Evolutionary conservation across 176 grass and related monocot genomes (phyloP).

Genomic region (Zizania latifolia): DNA sequence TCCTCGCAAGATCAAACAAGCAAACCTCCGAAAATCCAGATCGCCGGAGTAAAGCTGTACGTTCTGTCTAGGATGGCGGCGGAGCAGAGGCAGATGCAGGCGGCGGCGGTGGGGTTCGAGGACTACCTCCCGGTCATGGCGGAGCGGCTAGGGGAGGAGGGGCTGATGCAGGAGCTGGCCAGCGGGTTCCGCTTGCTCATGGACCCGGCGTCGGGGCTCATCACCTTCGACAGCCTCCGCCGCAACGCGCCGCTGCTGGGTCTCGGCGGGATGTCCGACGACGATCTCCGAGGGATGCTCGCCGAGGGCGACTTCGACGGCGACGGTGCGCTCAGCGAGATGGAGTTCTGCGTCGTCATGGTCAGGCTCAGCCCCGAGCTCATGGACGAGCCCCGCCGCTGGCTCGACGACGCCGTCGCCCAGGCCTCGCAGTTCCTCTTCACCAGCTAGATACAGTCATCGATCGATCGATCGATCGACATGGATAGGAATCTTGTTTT

Average conservation of each 20-base stretch:
- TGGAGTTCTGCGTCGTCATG: conserved; percentile 96
- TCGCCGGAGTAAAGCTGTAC: too few relatives aligned
- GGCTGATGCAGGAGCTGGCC: conserved; percentile 80
- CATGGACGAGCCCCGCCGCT: conserved; percentile 54
- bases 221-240: conserved; percentile 81
- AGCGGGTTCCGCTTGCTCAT: conserved; percentile 73
- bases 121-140: conserved; percentile 97
- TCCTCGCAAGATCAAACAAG: too few relatives aligned
- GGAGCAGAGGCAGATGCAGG: conserved; percentile 18
- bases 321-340: conserved; percentile 75
- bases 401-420: conserved; percentile 56
- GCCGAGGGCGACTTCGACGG: conserved; percentile 87
- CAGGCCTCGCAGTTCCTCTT: conserved; percentile 52
- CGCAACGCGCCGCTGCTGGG: conserved; percentile 80
- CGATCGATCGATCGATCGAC: background rate
- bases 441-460: too few relatives aligned
- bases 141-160: conserved; percentile 77
- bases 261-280: conserved; percentile 56
- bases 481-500: background rate
- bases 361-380: conserved; percentile 82
- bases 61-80: conserved; percentile 44
- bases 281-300: conserved; percentile 76
- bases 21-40: too few relatives aligned
- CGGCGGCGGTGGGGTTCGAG: conserved; percentile 62
- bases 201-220: conserved; percentile 54